These are phyloP conservation scores for Pilaira anomala DNA, from an alignment of 192 early-diverging fungal genomes.

Conservation along the genomic window DNA sequence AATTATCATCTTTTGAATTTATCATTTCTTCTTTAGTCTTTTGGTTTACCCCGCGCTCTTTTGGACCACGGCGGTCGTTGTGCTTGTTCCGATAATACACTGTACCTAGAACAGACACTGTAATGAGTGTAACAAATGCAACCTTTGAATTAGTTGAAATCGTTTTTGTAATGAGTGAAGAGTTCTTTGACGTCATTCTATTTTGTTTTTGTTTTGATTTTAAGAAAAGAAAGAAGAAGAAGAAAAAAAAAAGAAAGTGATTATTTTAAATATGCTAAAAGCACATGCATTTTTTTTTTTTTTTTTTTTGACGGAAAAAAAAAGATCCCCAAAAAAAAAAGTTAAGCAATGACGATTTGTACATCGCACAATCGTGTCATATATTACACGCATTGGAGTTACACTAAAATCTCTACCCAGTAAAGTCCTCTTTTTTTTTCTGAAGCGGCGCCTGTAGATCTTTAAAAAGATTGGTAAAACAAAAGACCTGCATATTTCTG, in stretches of 20 bases:
- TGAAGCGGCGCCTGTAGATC: too few relatives aligned
- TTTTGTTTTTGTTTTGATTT: too few relatives aligned
- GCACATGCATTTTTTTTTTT: too few relatives aligned
- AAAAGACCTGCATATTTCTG: too few relatives aligned
- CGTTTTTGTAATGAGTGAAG: background rate
- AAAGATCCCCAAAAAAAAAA: too few relatives aligned
- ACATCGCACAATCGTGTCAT: too few relatives aligned
- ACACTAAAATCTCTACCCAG: too few relatives aligned
- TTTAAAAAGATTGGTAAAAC: too few relatives aligned
- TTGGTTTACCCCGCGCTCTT: background rate
- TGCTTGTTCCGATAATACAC: background rate
- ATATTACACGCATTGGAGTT: too few relatives aligned
- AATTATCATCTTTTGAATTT: background rate
- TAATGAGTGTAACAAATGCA: background rate
- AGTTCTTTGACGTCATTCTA: background rate
- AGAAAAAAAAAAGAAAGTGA: background rate
- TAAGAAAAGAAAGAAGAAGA: background rate
- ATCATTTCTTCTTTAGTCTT: background rate
- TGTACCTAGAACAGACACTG: background rate
- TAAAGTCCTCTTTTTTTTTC: too few relatives aligned
- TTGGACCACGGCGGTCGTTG: background rate
- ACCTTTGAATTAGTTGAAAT: constrained; percentile 1
- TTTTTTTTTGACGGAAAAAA: background rate
- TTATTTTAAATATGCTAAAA: background rate
- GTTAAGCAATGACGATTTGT: too few relatives aligned